phyloP scores from a whole-genome alignment of 129 eudicot genomes.

The Oenanthe sinensis region DNA sequence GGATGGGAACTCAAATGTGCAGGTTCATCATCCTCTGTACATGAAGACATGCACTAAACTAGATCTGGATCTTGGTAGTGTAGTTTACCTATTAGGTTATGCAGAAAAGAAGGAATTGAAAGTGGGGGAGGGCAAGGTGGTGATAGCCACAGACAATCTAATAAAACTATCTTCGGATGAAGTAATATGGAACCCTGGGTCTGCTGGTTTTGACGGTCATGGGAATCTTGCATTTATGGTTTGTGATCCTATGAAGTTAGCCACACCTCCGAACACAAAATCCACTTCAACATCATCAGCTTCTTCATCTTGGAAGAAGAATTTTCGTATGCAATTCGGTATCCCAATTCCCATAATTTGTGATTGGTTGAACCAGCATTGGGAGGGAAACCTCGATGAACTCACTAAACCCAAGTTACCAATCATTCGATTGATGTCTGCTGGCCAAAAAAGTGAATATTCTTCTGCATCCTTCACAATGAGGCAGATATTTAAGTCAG shows the following conservation, averaged over 20 bases:
- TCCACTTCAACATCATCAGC: constrained; percentile 69
- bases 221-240: constrained; percentile 96
- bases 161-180: constrained; percentile 80
- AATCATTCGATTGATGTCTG: constrained; percentile 68
- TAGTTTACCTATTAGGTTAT: constrained; percentile 66
- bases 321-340: constrained; percentile 78
- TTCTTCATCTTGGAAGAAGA: constrained; percentile 79
- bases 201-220: constrained; percentile 77
- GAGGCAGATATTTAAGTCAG: constrained; percentile 68
- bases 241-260: constrained; percentile 96
- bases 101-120: constrained; percentile 51
- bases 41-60: constrained; percentile 68
- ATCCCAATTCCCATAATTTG: constrained; percentile 85
- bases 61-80: constrained; percentile 62
- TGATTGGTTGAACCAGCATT: constrained; percentile 92
- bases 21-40: constrained; percentile 58
- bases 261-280: constrained; percentile 76
- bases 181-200: constrained; percentile 87
- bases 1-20: constrained; percentile 58
- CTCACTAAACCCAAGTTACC: constrained; percentile 82
- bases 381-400: constrained; percentile 95
- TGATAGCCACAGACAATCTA: constrained; percentile 91
- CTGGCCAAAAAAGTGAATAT: constrained; percentile 81
- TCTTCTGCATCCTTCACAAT: constrained; percentile 84
- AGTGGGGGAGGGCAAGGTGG: constrained; percentile 91